Evolutionary conservation across 306 rosid species (phyloP).

Genomic region (Bauhinia variegata): DNA sequence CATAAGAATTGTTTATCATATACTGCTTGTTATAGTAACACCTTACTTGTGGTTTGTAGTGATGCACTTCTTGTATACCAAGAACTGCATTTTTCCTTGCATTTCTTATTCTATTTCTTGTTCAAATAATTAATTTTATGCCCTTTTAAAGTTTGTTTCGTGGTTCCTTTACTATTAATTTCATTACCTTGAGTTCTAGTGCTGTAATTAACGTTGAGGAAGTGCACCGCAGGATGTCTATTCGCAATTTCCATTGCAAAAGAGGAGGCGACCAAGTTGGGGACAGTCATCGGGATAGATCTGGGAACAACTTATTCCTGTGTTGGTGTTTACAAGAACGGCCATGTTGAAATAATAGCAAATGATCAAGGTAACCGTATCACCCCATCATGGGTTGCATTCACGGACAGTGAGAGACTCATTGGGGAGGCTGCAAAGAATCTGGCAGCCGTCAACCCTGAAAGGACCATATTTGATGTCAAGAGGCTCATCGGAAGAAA

Average conservation of each 20-base stretch:
- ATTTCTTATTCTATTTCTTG: too few species aligned
- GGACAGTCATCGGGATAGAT: slow-evolving; percentile 94
- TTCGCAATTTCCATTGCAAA: slow-evolving; percentile 82
- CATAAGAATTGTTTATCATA: too few species aligned
- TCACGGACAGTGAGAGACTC: slow-evolving; percentile 83
- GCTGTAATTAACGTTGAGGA: slow-evolving; percentile 34
- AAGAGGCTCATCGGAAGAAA: slow-evolving; percentile 97
- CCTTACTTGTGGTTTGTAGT: too few species aligned
- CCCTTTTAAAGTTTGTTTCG: background rate
- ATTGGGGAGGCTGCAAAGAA: slow-evolving; percentile 99
- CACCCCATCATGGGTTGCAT: slow-evolving; percentile 98
- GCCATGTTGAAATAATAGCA: slow-evolving; percentile 98
- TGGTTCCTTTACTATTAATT: background rate
- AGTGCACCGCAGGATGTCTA: slow-evolving; percentile 56
- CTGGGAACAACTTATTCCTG: slow-evolving; percentile 98
- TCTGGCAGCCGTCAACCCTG: slow-evolving; percentile 94
- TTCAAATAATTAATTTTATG: too few species aligned
- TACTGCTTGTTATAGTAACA: too few species aligned
- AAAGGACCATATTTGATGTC: slow-evolving; percentile 94
- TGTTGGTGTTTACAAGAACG: slow-evolving; percentile 96
- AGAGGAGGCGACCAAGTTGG: slow-evolving; percentile 88
- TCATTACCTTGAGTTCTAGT: background rate
- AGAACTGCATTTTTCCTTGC: too few species aligned
- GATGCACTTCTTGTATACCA: too few species aligned
- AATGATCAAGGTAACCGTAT: slow-evolving; percentile 99